phyloP scores from a whole-genome alignment of 257 asterid species.

The Phtheirospermum japonicum region DNA sequence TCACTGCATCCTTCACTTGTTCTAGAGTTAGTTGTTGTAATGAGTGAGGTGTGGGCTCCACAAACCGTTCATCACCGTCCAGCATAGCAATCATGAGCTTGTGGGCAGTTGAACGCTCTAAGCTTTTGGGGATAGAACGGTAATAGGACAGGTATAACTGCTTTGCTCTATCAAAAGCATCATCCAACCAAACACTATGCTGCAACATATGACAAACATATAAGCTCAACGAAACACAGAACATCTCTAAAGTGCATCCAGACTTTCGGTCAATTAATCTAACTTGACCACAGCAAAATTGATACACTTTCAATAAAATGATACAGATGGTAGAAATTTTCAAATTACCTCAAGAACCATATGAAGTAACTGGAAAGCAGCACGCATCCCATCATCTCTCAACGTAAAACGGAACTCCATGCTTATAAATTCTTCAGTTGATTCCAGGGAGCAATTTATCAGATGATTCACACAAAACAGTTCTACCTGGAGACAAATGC shows the following conservation, averaged over 20 bases:
- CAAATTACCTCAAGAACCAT: constrained; percentile 94
- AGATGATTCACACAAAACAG: constrained; percentile 97
- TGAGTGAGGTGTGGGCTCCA: constrained; percentile 92
- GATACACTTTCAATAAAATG: constrained; percentile 22
- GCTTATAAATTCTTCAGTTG: constrained; percentile 97
- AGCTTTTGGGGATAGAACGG: constrained; percentile 95
- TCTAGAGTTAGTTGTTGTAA: constrained; percentile 73
- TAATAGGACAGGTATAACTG: constrained; percentile 90
- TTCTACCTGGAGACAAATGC: constrained; percentile 72
- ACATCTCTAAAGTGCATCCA: background rate
- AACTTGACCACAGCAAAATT: background rate
- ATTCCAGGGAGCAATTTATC: constrained; percentile 96
- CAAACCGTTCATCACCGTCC: constrained; percentile 95
- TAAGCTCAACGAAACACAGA: constrained; percentile 19
- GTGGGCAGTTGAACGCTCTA: constrained; percentile 99
- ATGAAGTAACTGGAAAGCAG: constrained; percentile 99
- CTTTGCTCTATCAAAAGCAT: constrained; percentile 97
- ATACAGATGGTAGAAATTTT: constrained; percentile 19
- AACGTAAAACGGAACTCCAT: constrained; percentile 97
- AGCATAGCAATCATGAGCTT: constrained; percentile 98
- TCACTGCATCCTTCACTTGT: constrained; percentile 88
- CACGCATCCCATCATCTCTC: constrained; percentile 95
- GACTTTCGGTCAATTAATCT: background rate
- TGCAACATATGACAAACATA: constrained; percentile 40
- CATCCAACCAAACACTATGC: constrained; percentile 99